These are phyloP conservation scores for Rhododendron henanense DNA, from an alignment of 148 eudicot genomes.

Conservation along the genomic window DNA sequence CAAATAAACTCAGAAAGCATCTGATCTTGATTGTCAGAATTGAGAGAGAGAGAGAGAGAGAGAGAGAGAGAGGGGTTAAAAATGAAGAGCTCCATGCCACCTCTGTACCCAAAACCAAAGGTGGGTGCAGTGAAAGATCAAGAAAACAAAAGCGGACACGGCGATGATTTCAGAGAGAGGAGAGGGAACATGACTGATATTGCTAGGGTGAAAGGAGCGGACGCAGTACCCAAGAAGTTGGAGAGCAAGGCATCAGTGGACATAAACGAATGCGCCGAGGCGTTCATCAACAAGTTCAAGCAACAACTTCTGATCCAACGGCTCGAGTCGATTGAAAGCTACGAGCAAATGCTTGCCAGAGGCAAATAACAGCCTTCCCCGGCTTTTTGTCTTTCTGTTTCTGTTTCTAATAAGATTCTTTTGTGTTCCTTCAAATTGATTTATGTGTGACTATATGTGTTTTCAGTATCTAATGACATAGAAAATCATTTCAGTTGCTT, in stretches of 20 bases:
- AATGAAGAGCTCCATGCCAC: constrained; percentile 14
- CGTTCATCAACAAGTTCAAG: constrained; percentile 67
- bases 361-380: constrained; percentile 30
- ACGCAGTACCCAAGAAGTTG: background rate
- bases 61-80: background rate
- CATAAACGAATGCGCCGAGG: constrained; percentile 69
- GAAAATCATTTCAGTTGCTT: background rate
- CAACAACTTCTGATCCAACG: constrained; percentile 67
- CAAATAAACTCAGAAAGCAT: background rate
- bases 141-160: background rate
- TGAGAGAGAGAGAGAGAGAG: background rate
- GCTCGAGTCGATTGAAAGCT: constrained; percentile 71
- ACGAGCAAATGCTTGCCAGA: constrained; percentile 64
- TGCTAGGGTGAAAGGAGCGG: background rate
- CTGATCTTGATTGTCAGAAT: background rate
- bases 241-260: constrained; percentile 40
- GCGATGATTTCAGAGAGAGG: background rate
- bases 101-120: background rate
- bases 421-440: background rate
- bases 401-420: background rate
- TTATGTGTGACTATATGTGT: background rate
- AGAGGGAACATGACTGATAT: background rate
- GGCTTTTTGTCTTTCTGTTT: background rate
- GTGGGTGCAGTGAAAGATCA: background rate
- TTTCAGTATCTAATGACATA: background rate